phyloP scores from a whole-genome alignment of 2,329 filamentous ascomycete genomes.

The Whalleya microplaca region DNA sequence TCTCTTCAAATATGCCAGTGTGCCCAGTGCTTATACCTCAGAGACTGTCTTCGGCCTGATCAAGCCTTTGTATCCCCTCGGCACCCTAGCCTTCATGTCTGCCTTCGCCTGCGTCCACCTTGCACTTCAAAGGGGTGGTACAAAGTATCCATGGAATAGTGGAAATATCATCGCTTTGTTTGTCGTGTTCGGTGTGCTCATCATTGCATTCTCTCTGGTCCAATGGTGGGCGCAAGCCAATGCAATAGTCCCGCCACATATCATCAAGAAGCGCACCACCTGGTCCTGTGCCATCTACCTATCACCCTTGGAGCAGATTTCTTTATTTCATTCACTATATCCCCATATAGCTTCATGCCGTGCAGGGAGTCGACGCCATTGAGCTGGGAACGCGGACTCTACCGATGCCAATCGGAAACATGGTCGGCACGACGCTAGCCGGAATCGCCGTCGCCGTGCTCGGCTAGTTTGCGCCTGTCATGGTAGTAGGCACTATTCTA shows the following conservation, averaged over 20 bases:
- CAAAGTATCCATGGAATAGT: conserved; percentile 37
- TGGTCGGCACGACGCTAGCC: conserved; percentile 27
- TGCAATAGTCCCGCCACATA: conserved; percentile 24
- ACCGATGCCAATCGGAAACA: conserved; percentile 27
- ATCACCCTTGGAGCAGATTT: conserved; percentile 29
- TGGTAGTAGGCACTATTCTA: conserved; percentile 24
- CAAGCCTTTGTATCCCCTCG: conserved; percentile 16
- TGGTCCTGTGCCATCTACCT: conserved; percentile 10
- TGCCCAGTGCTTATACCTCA: too few species aligned
- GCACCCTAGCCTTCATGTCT: conserved; percentile 10
- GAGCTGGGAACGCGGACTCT: conserved; percentile 39
- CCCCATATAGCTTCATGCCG: conserved; percentile 37
- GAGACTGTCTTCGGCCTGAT: conserved; percentile 6
- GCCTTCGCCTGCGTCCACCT: conserved; percentile 45
- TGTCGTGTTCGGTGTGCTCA: conserved; percentile 34
- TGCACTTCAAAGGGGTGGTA: conserved; percentile 48
- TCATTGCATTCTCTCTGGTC: conserved; percentile 36
- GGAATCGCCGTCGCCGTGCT: conserved; percentile 28
- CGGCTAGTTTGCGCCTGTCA: conserved; percentile 36
- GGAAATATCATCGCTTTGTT: conserved; percentile 40
- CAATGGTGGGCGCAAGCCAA: conserved; percentile 25
- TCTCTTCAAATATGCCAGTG: conserved; percentile 4
- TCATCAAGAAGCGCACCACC: conserved; percentile 28
- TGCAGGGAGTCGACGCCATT: conserved; percentile 31
- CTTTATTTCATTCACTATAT: conserved; percentile 38